Evolutionary conservation across 108 stramenopile genomes (phyloP), one percentile per base, ranked within the genome.

Genomic region (Skeletonema potamos): DNA sequence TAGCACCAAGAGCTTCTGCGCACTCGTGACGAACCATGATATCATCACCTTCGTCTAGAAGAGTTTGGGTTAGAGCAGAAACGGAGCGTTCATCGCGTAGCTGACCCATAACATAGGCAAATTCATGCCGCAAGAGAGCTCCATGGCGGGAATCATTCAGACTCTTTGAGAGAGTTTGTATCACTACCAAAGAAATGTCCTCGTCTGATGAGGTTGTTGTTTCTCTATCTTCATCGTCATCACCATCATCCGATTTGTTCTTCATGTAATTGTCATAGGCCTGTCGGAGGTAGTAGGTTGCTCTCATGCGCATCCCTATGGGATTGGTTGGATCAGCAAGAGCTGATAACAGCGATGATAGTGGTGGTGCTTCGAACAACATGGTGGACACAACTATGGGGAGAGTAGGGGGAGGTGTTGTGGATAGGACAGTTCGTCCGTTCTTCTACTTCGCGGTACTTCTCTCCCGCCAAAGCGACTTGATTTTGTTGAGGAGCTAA

Each of bases 21-120:
- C 94, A 95, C 88, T 98, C 98, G 76, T 98, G 98, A 20, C 98
- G 95, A 11, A 98, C 96, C 92, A 99, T 97, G 41, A 91, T 83
- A 77, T 89, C 88, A 68, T 93, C 91, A 46, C 82, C 71, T 18
- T 87, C 87, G 17, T 77, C 63, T 41, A 43, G 27, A 17, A 84
- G 91, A 54, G 74, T 82, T 57, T 55, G 34, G 77, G 83, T 85
- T 46, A 85, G 86, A 59, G 68, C 68, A 3, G 59, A 73, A 64
- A 84, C 87, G 62, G 68, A 90, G 44, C 77, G 70, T 27, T 74
- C 68, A 64, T 96, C 83, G 24, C 93, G 82, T 69, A 99, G 77
- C 66, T 99, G 99, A 28, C 99, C 99, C 58, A 99, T 72, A 7
- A 98, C 96, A 77, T 98, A 99, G 29, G 97, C 98, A 63, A 97